Base-by-base conservation (phyloP, 2,329 filamentous ascomycete genomes). In the Aspergillus sp. region DNA sequence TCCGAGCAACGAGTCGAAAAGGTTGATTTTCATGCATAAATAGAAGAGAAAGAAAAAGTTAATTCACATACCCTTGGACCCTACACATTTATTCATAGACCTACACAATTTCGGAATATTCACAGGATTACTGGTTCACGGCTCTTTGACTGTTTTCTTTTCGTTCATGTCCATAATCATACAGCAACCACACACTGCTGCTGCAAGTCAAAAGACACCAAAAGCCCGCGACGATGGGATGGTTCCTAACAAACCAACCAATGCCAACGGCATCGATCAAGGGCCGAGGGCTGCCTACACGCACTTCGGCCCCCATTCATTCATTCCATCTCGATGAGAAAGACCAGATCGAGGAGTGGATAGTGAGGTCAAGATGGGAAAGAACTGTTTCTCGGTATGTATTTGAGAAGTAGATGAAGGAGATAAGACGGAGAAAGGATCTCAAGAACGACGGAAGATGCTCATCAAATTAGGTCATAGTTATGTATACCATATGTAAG, bases 21-120 rank as follows among this genome's bases (percentile, higher is more conserved):
- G 10, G 57, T 66, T 57, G 58, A 61, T 2, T 69, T 68, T 26
- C 66, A 69, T 60, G 67, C 66, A 31, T 69, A 59, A 57, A 16
- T 20, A 14, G 29, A 12, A 36, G 12, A 45, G 24, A 24, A 24
- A 24, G 24, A 24, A 24, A 50, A 22, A 16, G 16, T 39, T 32
- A 6, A 18, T 49, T 55, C 26, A 18, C 26, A 49, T 54, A 50
- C 26, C 49, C 16, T 39, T 39, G 22, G 18, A 10, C 7, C 7
- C 2, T 45, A 42, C 29, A 45, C 22, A 5, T 6, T 1, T 24
- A 24, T 6, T 24, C 4, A 24, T 24, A 24, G 24, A 24, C 24
- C 24, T 5, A 24, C 5, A 24, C 24, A 24, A 6, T 24, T 24
- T 4, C 24, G 45, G 18, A 22, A 18, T 14, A 7, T 47, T 47